Conservation (phyloP, 73 alveolate species). For the Paramecium octaurelia region DNA sequence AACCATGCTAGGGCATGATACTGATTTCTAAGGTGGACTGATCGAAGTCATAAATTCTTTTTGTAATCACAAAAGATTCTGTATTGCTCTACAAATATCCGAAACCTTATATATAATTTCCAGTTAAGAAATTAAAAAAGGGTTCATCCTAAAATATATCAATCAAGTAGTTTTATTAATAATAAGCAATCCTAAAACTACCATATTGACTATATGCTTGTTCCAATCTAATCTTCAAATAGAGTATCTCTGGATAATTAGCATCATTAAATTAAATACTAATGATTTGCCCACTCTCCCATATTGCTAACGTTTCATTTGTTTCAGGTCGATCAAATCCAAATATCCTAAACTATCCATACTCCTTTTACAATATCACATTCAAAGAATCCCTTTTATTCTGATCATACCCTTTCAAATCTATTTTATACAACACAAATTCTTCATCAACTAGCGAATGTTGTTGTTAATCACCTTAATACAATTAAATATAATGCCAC, state of each 20-base stretch:
- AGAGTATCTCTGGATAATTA: background rate
- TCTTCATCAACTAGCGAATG: background rate
- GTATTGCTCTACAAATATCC: background rate
- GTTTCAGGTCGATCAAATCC: slow-evolving; percentile 2
- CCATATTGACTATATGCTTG: background rate
- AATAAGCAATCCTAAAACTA: background rate
- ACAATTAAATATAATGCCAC: slow-evolving; percentile 16
- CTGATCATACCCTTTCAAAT: background rate
- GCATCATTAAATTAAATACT: background rate
- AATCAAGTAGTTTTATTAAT: background rate
- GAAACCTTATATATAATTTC: background rate
- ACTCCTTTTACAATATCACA: background rate
- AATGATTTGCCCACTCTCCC: background rate
- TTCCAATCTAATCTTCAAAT: background rate
- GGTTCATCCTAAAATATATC: background rate
- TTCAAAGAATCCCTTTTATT: background rate
- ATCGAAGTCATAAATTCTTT: background rate
- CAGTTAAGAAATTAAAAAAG: background rate
- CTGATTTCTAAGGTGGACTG: background rate
- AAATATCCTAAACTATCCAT: background rate
- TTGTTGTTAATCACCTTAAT: background rate
- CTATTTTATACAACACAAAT: background rate
- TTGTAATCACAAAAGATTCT: background rate
- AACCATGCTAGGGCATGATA: background rate
- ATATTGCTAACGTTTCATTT: background rate